These are phyloP conservation scores for Psilocybe mexicana DNA, from an alignment of 1,284 basidiomycete genomes.

Conservation along the genomic window DNA sequence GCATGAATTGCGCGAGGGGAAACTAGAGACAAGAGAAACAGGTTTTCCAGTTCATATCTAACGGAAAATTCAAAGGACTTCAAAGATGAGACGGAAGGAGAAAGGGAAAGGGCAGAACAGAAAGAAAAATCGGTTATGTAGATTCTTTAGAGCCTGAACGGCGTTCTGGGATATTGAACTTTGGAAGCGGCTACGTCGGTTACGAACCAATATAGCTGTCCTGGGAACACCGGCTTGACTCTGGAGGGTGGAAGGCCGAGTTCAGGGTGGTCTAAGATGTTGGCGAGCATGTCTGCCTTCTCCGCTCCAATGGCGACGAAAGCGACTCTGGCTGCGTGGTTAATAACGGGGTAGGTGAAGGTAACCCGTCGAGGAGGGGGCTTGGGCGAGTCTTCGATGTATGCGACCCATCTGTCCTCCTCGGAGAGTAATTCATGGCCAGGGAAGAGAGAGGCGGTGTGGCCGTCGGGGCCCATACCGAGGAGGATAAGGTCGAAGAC, in stretches of 20 bases:
- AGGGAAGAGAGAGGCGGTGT: constrained; percentile 96
- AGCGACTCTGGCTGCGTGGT: constrained; percentile 84
- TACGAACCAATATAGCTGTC: constrained; percentile 90
- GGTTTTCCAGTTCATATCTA: neutral
- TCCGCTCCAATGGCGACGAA: constrained; percentile 87
- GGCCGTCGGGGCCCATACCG: constrained; percentile 93
- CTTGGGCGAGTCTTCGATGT: constrained; percentile 92
- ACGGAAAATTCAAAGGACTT: neutral
- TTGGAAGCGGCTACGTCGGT: constrained; percentile 78
- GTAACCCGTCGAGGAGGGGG: constrained; percentile 91
- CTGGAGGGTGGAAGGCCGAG: constrained; percentile 80
- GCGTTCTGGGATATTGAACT: constrained; percentile 55
- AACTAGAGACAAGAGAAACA: neutral
- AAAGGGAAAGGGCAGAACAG: neutral
- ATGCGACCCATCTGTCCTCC: constrained; percentile 92
- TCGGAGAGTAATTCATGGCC: constrained; percentile 85
- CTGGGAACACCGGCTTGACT: constrained; percentile 80
- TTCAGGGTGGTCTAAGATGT: constrained; percentile 82
- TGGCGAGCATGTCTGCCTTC: constrained; percentile 80
- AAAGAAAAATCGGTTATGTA: constrained; percentile 2
- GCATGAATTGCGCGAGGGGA: neutral
- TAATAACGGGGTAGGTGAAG: constrained; percentile 89
- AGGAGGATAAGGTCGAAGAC: constrained; percentile 94
- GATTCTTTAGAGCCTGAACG: constrained; percentile 49
- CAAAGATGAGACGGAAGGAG: neutral